These are phyloP conservation scores for Daldinia loculata DNA, from an alignment of 495 filamentous ascomycete genomes.

Conservation along the genomic window DNA sequence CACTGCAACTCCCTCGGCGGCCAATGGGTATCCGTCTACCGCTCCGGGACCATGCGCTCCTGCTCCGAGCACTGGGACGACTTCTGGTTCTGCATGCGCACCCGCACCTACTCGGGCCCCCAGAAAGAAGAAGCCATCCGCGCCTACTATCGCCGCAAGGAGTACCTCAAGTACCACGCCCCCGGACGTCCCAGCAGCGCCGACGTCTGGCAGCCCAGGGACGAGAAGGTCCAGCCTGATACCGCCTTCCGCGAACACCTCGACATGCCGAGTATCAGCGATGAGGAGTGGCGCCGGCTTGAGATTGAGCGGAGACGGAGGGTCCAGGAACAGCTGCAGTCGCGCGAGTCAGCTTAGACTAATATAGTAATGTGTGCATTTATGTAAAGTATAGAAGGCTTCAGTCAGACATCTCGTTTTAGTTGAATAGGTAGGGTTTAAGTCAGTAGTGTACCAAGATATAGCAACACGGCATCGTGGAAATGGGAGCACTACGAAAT, in stretches of 20 bases:
- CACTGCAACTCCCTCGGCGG: constrained; percentile 94
- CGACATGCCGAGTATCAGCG: constrained; percentile 62
- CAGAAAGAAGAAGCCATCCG: constrained; percentile 66
- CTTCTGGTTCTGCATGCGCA: constrained; percentile 96
- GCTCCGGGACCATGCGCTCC: constrained; percentile 74
- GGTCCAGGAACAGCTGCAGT: constrained; percentile 41
- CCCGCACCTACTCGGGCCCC: constrained; percentile 61
- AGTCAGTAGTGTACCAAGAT: neutral
- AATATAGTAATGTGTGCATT: neutral
- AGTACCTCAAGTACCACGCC: constrained; percentile 75
- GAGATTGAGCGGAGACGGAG: constrained; percentile 61
- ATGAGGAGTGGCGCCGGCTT: constrained; percentile 65
- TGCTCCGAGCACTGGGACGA: constrained; percentile 86
- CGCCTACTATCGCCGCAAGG: constrained; percentile 72
- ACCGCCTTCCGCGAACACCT: constrained; percentile 56
- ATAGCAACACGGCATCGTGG: neutral
- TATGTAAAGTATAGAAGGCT: neutral
- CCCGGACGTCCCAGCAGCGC: constrained; percentile 76
- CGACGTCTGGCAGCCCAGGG: constrained; percentile 86
- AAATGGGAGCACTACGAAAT: neutral
- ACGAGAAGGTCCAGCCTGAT: constrained; percentile 54
- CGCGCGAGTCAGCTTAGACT: constrained; percentile 17
- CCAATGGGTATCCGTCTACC: constrained; percentile 83
- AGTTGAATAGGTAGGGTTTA: neutral
- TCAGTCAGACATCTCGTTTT: neutral